Base-by-base conservation (phyloP, 129 eudicot genomes). In the Lactuca sativa region DNA sequence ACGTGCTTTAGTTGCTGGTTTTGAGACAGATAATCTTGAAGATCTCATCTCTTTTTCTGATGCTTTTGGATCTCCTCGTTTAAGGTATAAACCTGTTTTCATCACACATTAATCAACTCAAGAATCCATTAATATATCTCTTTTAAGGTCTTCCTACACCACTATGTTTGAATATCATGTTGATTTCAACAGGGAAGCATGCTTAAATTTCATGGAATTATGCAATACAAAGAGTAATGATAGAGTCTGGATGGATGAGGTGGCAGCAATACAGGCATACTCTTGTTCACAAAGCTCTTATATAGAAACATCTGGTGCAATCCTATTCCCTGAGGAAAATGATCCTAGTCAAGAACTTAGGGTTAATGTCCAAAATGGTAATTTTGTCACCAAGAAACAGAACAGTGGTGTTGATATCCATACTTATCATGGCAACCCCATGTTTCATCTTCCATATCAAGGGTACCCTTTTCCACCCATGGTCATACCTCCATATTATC, bases 1-100 rank as follows among this genome's bases (percentile, higher is more conserved):
- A n/a, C 91, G 96, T 1, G 95, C 98, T 31, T 64, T 88, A 63
- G 91, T 87, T 68, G 91, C 86, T 21, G 98, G 98, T 4, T 92
- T 80, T 62, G 89, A 84, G 67, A 82, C 88, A 78, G 88, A 86
- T 44, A 43, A 57, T 66, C 68, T 92, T 47, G 79, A 86, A 51
- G 91, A 86, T 70, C 91, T 92, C 36, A 63, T 89, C 52, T 84
- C 74, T 58, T 92, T 92, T 58, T 72, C 89, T 54, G 95, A 92
- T 82, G 91, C 86, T 44, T 92, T 88, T 86, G 98, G 91, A 76
- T 95, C 96, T 71, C 67, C 81, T 6, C 91, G 98, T 58, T 81
- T 92, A 69, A 92, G 96, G 98, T 92, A 82, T 15, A 15, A 9
- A 56, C 60, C 6, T 4, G 0, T 47, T 43, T 66, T 74, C 37